Base-by-base conservation (phyloP, 148 eudicot species). In the Silene latifolia region DNA sequence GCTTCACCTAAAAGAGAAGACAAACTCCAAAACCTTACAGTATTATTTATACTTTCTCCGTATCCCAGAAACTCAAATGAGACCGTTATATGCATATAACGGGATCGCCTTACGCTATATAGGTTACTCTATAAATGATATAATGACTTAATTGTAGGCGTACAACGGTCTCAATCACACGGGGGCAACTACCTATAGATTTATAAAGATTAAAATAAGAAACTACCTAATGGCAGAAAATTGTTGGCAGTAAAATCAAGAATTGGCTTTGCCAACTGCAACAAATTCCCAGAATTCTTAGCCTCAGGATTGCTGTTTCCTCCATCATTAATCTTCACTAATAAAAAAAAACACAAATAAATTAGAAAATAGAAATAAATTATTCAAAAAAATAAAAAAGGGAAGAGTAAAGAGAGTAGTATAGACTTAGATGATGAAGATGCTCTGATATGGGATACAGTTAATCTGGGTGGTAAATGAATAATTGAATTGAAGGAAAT, bases 181-280 rank as follows among this genome's bases (percentile, higher is more conserved):
- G 29, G 29, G 29, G 29, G 29, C 29, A 27, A 27, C 29, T 27
- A 27, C 29, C 3, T 27, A 27, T 27, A 27, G 29, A 27, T 35
- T 35, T 35, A 35, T 35, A 35, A 35, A 32, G 67, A 73, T 48
- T 1, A 17, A 42, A 63, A 57, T 39, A 19, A 63, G 63, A 25
- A 23, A 74, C 64, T 84, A 89, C 95, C 95, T 77, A 90, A 82
- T 18, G 92, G 96, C 56, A 90, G 89, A 80, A 90, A 85, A 78
- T 90, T 88, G 77, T 76, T 77, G 23, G 82, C 53, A 15, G 79
- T 83, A 72, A 90, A 84, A 59, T 80, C 80, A 51, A 82, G 46
- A 42, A 90, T 39, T 8, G 79, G 67, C 7, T 72, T 74, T 42
- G 81, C 77, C 83, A 77, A 82, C 66, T 59, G 76, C 68, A 74